Conservation (phyloP, 306 rosid species). For the Medicago arabica region DNA sequence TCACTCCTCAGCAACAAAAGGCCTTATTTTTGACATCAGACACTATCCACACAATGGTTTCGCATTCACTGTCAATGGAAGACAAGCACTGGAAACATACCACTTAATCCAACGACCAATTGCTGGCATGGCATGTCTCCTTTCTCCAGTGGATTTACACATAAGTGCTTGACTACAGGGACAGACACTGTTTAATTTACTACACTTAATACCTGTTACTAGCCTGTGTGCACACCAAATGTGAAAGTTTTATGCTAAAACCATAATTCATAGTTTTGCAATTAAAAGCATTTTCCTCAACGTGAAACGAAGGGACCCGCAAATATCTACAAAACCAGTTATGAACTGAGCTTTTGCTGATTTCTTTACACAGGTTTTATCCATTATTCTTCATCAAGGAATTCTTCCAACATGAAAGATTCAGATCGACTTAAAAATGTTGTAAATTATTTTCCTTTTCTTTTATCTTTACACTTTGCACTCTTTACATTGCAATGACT, state of each 20-base stretch:
- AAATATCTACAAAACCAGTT: conserved; percentile 15
- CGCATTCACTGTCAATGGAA: conserved; percentile 20
- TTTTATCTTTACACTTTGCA: background rate
- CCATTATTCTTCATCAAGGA: conserved; percentile 20
- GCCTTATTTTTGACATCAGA: background rate
- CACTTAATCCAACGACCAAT: conserved; percentile 23
- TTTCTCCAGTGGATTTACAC: conserved; percentile 17
- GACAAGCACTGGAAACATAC: background rate
- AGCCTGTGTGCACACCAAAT: conserved; percentile 1
- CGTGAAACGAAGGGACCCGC: background rate
- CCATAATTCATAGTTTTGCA: background rate
- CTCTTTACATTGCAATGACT: conserved; percentile 14
- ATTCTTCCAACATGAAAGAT: background rate
- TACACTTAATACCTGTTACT: conserved; percentile 5
- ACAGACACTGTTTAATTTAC: conserved; percentile 7
- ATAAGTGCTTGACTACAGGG: conserved; percentile 1
- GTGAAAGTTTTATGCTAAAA: conserved; percentile 1
- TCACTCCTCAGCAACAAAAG: conserved; percentile 6
- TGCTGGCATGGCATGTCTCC: conserved; percentile 11
- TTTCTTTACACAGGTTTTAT: conserved; percentile 23
- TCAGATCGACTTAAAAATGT: conserved; percentile 6
- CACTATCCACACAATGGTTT: conserved; percentile 10
- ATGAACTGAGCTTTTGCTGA: conserved; percentile 14
- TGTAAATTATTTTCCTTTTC: conserved; percentile 2
- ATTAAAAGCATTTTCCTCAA: conserved; percentile 7